phyloP scores from a whole-genome alignment of 768 basidiomycete species.

The Kondoa subrosea region DNA sequence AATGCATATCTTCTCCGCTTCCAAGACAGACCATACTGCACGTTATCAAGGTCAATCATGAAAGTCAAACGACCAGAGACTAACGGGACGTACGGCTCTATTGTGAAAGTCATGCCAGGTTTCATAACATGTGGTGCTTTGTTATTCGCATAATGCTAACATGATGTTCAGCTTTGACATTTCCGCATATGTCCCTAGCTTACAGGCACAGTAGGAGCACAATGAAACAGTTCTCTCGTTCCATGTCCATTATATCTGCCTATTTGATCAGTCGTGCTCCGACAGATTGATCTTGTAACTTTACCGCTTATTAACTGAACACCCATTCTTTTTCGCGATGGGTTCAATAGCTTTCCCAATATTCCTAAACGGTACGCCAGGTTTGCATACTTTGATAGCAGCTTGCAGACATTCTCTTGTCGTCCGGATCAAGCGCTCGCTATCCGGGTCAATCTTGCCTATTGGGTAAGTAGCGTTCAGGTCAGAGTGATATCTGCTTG shows the following conservation, averaged over 20 bases:
- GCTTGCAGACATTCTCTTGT: conserved; percentile 70
- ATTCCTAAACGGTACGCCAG: conserved; percentile 71
- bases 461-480: conserved; percentile 46
- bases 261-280: conserved; percentile 37
- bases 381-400: conserved; percentile 82
- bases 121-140: conserved; percentile 22
- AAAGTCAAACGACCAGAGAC: not conserved
- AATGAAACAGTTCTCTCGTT: conserved; percentile 27
- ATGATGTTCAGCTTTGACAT: not conserved
- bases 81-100: not conserved
- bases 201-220: conserved; percentile 22
- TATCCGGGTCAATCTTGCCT: conserved; percentile 43
- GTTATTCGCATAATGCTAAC: conserved; percentile 26
- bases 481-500: conserved; percentile 60
- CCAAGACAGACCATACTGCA: conserved; percentile 24
- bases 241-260: conserved; percentile 26
- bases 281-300: conserved; percentile 81
- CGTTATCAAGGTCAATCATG: not conserved
- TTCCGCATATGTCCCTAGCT: not conserved
- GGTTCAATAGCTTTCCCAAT: conserved; percentile 77
- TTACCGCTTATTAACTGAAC: conserved; percentile 78
- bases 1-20: conserved; percentile 21
- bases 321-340: conserved; percentile 62
- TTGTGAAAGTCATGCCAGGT: conserved; percentile 5
- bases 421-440: conserved; percentile 51